Conservation (phyloP, 371 early-diverging fungal species). For the Mucor velutinosus region DNA sequence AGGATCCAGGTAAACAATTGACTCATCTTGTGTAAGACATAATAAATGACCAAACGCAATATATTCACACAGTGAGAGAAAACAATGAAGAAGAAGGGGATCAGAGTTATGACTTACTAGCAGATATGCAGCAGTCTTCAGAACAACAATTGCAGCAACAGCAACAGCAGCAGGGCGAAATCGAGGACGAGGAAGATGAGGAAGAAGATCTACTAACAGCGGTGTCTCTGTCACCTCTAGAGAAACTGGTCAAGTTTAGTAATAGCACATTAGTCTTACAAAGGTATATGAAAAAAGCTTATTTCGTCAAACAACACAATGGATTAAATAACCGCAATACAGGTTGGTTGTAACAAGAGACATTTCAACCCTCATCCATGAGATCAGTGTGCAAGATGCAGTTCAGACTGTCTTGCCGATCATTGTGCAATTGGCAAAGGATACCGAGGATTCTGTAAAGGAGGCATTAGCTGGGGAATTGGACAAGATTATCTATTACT, state of each 20-base stretch:
- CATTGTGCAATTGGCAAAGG: conserved; percentile 35
- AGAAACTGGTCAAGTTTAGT: conserved; percentile 27
- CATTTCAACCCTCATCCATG: conserved; percentile 17
- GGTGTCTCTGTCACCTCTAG: conserved; percentile 25
- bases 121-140: neutral
- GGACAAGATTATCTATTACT: conserved; percentile 37
- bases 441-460: conserved; percentile 39
- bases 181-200: conserved; percentile 10
- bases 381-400: conserved; percentile 28
- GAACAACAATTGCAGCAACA: neutral
- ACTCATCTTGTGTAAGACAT: neutral
- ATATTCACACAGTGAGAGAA: neutral
- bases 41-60: neutral
- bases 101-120: neutral
- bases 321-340: neutral
- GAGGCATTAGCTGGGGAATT: conserved; percentile 37
- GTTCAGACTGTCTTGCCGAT: conserved; percentile 36
- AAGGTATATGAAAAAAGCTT: conserved; percentile 16
- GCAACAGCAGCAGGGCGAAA: neutral
- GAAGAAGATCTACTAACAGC: conserved; percentile 20
- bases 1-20: neutral
- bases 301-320: neutral
- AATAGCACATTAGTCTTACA: conserved; percentile 31
- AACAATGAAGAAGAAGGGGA: neutral
- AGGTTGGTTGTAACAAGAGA: conserved; percentile 20